Percentiles rank a stretch among this genome's conserved stretches.
Conservation (phyloP, 331 rosid genomes). For the Prunus yedoensis region DNA sequence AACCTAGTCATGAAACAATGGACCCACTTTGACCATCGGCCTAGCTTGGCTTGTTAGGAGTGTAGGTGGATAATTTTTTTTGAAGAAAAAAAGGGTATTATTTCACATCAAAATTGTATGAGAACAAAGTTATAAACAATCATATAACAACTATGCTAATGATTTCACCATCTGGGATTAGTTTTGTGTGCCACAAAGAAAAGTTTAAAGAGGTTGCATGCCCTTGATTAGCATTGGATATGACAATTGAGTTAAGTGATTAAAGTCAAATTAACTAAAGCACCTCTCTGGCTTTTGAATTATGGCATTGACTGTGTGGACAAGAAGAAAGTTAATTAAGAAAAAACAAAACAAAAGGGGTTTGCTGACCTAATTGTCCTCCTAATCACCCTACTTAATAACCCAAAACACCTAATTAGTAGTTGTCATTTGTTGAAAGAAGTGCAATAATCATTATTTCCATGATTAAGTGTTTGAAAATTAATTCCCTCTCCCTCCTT, state of each 20-base stretch:
- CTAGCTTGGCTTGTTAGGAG: conserved; percentile 9
- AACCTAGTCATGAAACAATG: conserved; percentile 28
- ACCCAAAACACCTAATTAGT: not conserved
- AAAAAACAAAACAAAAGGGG: not conserved
- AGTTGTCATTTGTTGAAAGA: not conserved
- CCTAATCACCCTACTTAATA: not conserved
- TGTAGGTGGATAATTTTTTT: not conserved
- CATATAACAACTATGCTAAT: conserved; percentile 10
- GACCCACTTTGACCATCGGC: conserved; percentile 43
- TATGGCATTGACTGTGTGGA: conserved; percentile 11
- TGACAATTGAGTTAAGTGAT: conserved; percentile 21
- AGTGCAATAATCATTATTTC: not conserved
- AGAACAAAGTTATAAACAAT: conserved; percentile 3
- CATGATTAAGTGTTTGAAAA: conserved; percentile 11
- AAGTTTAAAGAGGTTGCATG: not conserved
- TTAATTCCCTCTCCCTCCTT: not conserved
- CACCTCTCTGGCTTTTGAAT: not conserved
- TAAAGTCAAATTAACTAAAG: conserved; percentile 29
- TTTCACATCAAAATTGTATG: not conserved
- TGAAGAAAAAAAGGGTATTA: not conserved
- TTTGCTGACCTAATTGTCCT: conserved; percentile 3
- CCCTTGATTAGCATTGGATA: conserved; percentile 13
- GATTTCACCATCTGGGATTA: conserved; percentile 20
- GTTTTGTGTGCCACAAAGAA: not conserved
- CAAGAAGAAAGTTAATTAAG: not conserved